Evolutionary conservation across 805 yeast species (phyloP).

Genomic region (Saccharomyces eubayanus): DNA sequence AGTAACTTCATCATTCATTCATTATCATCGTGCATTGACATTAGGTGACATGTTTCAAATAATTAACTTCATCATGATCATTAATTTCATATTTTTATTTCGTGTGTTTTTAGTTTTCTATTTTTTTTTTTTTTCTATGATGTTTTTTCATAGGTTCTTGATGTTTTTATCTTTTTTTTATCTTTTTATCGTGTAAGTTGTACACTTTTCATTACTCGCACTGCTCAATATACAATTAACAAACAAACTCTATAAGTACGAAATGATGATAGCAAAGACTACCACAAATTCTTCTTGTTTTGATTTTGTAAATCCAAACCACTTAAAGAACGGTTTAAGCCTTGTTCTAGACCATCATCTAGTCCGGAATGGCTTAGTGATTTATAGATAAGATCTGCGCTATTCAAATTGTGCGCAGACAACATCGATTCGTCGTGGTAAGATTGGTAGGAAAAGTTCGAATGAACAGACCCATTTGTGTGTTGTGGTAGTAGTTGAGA

Average conservation of each 20-base stretch:
- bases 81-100: background rate
- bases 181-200: background rate
- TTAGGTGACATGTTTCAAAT: background rate
- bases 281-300: background rate
- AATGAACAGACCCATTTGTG: slow-evolving; percentile 30
- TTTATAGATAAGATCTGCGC: slow-evolving; percentile 15
- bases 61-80: background rate
- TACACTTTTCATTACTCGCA: background rate
- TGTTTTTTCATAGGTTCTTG: background rate
- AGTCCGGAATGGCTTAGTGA: slow-evolving; percentile 11
- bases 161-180: background rate
- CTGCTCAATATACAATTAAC: background rate
- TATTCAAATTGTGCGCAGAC: slow-evolving; percentile 4
- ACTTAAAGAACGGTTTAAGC: slow-evolving; percentile 28
- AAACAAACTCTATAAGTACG: background rate
- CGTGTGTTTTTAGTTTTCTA: background rate
- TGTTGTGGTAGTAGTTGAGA: slow-evolving; percentile 23
- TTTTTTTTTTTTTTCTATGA: background rate
- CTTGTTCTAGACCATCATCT: slow-evolving; percentile 22
- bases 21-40: background rate
- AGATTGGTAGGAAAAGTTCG: slow-evolving; percentile 29
- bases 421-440: slow-evolving; percentile 17
- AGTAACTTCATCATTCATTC: background rate
- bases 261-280: background rate
- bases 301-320: slow-evolving; percentile 25